These are phyloP conservation scores for Boletus sp. DNA, from an alignment of 1,284 basidiomycete genomes.

Conservation along the genomic window DNA sequence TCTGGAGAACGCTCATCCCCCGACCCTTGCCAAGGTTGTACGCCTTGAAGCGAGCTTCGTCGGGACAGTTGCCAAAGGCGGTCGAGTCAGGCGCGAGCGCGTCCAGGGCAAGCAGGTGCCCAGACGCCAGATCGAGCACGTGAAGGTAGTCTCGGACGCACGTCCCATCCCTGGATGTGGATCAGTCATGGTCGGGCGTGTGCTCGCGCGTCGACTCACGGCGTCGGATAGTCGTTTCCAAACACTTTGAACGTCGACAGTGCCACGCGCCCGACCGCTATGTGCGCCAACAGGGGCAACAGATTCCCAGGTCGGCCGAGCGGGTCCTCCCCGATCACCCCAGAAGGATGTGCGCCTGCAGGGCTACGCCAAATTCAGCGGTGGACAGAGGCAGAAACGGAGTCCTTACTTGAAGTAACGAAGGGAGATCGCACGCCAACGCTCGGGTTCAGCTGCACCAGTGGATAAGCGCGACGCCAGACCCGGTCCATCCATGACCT, in stretches of 20 bases:
- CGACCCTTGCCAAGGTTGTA: constrained; percentile 97
- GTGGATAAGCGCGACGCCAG: constrained; percentile 14
- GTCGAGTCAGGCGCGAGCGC: constrained; percentile 73
- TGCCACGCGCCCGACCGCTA: constrained; percentile 91
- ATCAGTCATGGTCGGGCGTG: constrained; percentile 10
- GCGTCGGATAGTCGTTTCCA: constrained; percentile 97
- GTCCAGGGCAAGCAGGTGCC: constrained; percentile 92
- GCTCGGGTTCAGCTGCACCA: constrained; percentile 62
- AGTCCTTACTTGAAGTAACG: constrained; percentile 95
- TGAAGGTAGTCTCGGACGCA: constrained; percentile 99
- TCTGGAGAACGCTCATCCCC: constrained; percentile 93
- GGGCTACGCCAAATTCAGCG: constrained; percentile 58
- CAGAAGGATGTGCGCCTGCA: constrained; percentile 96
- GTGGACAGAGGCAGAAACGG: background rate
- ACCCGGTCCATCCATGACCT: constrained; percentile 32
- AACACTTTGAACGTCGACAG: constrained; percentile 88
- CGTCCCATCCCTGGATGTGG: constrained; percentile 84
- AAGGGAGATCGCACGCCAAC: constrained; percentile 82
- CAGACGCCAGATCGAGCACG: constrained; percentile 92
- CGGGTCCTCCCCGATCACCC: constrained; percentile 96
- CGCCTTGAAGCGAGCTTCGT: constrained; percentile 77
- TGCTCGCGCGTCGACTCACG: constrained; percentile 50
- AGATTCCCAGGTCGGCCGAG: constrained; percentile 95
- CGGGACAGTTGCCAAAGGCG: constrained; percentile 54
- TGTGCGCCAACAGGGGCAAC: constrained; percentile 92